phyloP scores from a whole-genome alignment of 2,329 filamentous ascomycete species.

The Scleromitrula shiraiana region DNA sequence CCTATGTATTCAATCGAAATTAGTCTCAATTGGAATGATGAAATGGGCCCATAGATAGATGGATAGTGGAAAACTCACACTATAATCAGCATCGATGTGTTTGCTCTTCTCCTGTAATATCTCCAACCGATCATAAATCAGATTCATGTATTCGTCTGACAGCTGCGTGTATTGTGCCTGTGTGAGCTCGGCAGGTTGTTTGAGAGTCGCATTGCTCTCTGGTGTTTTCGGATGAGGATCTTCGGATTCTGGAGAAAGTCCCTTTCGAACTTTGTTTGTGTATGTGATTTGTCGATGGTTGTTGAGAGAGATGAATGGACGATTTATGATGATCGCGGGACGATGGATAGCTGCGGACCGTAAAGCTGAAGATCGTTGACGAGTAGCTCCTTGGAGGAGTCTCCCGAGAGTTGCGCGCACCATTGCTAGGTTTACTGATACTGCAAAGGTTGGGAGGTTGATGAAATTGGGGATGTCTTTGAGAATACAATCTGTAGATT shows the following conservation, averaged over 20 bases:
- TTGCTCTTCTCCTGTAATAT: constrained; percentile 62
- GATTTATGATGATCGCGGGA: not conserved
- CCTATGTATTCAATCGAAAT: constrained; percentile 42
- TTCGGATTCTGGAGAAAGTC: constrained; percentile 52
- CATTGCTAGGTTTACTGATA: constrained; percentile 1
- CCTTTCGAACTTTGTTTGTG: constrained; percentile 34
- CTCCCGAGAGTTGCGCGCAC: constrained; percentile 1
- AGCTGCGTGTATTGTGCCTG: constrained; percentile 68
- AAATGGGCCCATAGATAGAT: no score
- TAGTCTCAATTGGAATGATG: no score
- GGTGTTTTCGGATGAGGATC: constrained; percentile 42
- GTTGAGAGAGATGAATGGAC: not conserved
- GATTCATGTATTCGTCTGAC: constrained; percentile 66
- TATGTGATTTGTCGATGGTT: constrained; percentile 29
- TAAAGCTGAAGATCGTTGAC: not conserved
- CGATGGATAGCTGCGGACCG: not conserved
- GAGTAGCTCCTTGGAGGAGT: not conserved
- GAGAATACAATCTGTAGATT: no score
- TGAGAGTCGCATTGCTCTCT: constrained; percentile 34
- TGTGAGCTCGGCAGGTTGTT: constrained; percentile 55
- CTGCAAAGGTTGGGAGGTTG: no score
- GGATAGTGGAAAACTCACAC: no score
- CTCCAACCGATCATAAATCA: constrained; percentile 55
- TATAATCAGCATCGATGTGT: constrained; percentile 82
- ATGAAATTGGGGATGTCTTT: no score